These are phyloP conservation scores for Phaffia australis DNA, from an alignment of 768 basidiomycete genomes.

Conservation along the genomic window DNA sequence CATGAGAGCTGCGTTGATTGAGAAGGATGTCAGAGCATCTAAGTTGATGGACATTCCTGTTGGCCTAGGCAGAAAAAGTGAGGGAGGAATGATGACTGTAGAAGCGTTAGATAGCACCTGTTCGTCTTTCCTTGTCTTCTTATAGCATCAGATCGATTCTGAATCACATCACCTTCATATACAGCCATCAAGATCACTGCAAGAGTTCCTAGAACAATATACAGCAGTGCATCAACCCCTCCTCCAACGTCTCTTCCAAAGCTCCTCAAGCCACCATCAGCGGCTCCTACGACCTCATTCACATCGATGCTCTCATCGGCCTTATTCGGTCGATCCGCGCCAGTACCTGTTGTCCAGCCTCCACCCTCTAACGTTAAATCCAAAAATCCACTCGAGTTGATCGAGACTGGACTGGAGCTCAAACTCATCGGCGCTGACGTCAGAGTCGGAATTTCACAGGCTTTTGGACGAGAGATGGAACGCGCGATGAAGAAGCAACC, in stretches of 20 bases:
- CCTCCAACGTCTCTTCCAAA: conserved; percentile 33
- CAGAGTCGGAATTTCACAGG: conserved; percentile 34
- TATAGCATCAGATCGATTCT: conserved; percentile 8
- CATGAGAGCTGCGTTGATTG: conserved; percentile 54
- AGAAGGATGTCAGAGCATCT: conserved; percentile 48
- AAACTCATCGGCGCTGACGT: conserved; percentile 37
- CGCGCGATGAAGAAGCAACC: conserved; percentile 93
- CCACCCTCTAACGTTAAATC: conserved; percentile 1
- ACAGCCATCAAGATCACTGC: conserved; percentile 67
- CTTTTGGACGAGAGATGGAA: conserved; percentile 51
- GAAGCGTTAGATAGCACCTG: conserved; percentile 54
- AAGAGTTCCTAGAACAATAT: conserved; percentile 69
- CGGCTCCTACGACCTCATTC: conserved; percentile 34
- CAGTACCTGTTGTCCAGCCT: conserved; percentile 39
- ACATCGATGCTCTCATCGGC: conserved; percentile 42
- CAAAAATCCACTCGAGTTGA: conserved; percentile 34
- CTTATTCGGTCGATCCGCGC: conserved; percentile 31
- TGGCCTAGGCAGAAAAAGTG: conserved; percentile 50
- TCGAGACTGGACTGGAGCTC: conserved; percentile 33
- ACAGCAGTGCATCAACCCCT: conserved; percentile 44
- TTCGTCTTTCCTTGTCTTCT: conserved; percentile 36
- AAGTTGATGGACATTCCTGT: conserved; percentile 36
- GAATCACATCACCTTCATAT: conserved; percentile 15
- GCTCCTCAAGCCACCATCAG: conserved; percentile 27
- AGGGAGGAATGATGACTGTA: conserved; percentile 57